Conservation (phyloP, 495 filamentous ascomycete genomes). For the Talaromyces stipitatus region DNA sequence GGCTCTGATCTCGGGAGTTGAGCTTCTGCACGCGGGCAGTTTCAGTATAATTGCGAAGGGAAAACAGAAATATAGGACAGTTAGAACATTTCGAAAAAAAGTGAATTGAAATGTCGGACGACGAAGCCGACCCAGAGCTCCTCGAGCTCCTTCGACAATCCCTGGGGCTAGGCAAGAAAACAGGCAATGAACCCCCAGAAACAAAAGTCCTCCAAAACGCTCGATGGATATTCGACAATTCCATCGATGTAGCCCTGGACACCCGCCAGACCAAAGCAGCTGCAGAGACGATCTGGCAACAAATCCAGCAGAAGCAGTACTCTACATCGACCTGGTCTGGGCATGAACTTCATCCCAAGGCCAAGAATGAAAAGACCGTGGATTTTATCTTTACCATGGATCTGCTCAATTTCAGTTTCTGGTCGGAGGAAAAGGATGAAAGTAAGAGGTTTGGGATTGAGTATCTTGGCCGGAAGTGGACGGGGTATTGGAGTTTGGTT, state of each 20-base stretch:
- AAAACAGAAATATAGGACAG: too few relatives aligned
- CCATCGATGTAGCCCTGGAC: slow-evolving; percentile 84
- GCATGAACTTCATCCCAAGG: slow-evolving; percentile 85
- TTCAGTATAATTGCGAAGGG: too few relatives aligned
- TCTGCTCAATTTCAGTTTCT: slow-evolving; percentile 92
- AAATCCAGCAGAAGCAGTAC: slow-evolving; percentile 80
- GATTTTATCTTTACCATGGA: slow-evolving; percentile 97
- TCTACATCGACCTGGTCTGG: slow-evolving; percentile 77
- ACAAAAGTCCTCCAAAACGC: slow-evolving; percentile 79
- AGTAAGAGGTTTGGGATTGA: slow-evolving; percentile 68
- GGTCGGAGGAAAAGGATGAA: slow-evolving; percentile 59
- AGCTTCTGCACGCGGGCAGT: too few relatives aligned
- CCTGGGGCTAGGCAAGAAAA: slow-evolving; percentile 51
- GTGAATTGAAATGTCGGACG: slow-evolving; percentile 64
- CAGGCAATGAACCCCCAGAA: slow-evolving; percentile 46
- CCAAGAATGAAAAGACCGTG: slow-evolving; percentile 66
- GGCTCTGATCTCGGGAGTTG: too few relatives aligned
- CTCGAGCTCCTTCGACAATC: slow-evolving; percentile 80
- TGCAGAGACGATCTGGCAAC: slow-evolving; percentile 63
- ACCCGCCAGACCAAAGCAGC: slow-evolving; percentile 71
- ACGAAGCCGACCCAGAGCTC: slow-evolving; percentile 82
- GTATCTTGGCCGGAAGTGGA: slow-evolving; percentile 76
- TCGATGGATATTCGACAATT: slow-evolving; percentile 83
- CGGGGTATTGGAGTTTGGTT: slow-evolving; percentile 92
- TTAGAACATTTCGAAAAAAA: too few relatives aligned